Evolutionary conservation across 1,284 basidiomycete genomes (phyloP), one percentile per base, ranked within the genome.

Genomic region (Chalciporus sp.): DNA sequence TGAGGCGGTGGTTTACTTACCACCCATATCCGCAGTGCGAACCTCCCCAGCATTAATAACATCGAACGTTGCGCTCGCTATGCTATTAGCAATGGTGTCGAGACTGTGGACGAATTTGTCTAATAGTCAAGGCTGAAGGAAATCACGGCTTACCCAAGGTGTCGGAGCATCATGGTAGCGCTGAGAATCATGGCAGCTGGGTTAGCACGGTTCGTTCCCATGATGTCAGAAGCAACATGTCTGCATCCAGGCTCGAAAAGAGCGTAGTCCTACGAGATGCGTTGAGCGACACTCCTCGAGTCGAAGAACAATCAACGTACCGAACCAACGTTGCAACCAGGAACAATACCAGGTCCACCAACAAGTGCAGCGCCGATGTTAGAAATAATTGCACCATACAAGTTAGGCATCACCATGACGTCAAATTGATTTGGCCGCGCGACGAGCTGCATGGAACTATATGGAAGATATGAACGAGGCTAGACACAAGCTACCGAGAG

Each of bases 311-410:
- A 56, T 40, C 41, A 31, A 76, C 85, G 61, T 66, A 93, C 91
- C 57, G 94, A 84, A 66, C 96, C 96, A 68, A 99, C 92, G 76
- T 99, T 99, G 81, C 94, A 97, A 42, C 97, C 97, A 26, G 96
- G 96, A 26, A 99, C 96, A 64, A 97, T 90, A 72, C 96, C 96
- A 42, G 97, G 96, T 49, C 96, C 96, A 72, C 96, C 96, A 58
- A 99, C 96, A 29, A 99, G 89, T 26, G 95, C 97, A 58, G 97
- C 95, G 66, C 96, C 96, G 58, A 99, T 98, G 82, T 99, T 98
- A 61, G 93, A 94, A 58, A 97, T 92, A 65, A 99, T 98, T 69
- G 95, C 95, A 59, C 96, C 96, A 76, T 98, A 98, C 70, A 92
- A 71, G 72, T 95, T 95, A 54, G 93, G 94, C 94, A 97, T 97